phyloP scores from a whole-genome alignment of 345 rosid species.

The Chamaenerion angustifolium region DNA sequence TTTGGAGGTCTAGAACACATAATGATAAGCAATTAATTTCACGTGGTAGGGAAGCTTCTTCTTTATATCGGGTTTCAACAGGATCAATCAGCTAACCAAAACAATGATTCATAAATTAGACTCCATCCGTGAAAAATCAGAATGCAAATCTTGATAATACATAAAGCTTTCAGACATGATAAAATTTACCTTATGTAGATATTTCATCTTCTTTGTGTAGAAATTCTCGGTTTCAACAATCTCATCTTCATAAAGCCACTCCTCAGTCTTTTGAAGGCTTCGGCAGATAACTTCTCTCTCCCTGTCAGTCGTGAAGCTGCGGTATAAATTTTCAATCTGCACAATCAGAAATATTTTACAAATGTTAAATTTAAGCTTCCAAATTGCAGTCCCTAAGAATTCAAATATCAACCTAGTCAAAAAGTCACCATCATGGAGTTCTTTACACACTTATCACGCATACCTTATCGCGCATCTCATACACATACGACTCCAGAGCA shows the following conservation, averaged over 20 bases:
- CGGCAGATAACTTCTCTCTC: constrained; percentile 41
- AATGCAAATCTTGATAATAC: neutral
- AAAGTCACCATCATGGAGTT: no score
- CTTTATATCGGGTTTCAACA: constrained; percentile 32
- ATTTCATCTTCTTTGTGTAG: constrained; percentile 27
- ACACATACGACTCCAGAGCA: constrained; percentile 50
- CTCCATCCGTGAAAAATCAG: neutral
- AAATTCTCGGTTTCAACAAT: constrained; percentile 40
- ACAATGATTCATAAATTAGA: constrained; percentile 1
- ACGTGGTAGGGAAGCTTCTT: constrained; percentile 34
- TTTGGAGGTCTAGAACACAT: constrained; percentile 23
- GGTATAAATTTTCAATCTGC: constrained; percentile 39
- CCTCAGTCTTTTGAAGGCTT: constrained; percentile 42
- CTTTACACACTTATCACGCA: no score
- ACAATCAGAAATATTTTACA: neutral
- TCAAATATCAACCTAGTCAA: no score
- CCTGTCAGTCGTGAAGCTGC: constrained; percentile 31
- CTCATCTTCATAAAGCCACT: constrained; percentile 54
- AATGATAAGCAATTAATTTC: constrained; percentile 27
- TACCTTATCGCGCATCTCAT: constrained; percentile 50
- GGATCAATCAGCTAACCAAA: constrained; percentile 34
- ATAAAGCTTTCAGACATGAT: neutral
- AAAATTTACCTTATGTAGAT: constrained; percentile 29
- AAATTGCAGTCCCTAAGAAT: no score
- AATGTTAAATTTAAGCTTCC: no score